Evolutionary conservation across 495 filamentous ascomycete genomes (phyloP), one percentile per base, ranked within the genome.

Genomic region (Schizothecium vesticola): DNA sequence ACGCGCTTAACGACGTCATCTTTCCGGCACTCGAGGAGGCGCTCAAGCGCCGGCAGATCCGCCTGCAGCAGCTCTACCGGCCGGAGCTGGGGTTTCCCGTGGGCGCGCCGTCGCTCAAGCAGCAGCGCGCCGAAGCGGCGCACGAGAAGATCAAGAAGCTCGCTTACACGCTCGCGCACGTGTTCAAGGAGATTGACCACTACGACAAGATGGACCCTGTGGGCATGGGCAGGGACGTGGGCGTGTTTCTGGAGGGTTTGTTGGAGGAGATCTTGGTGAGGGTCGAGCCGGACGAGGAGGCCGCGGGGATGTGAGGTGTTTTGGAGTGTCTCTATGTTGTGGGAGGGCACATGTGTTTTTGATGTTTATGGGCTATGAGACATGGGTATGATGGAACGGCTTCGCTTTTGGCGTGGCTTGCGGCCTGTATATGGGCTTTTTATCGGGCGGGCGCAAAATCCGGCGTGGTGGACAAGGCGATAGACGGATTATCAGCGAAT

Each of bases 261-360:
- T 81, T 99, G 31, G 95, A 99, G 81, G 95, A 98, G 82, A 87
- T 98, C 19, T 83, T 99, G n/a, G 92, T 97, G 8, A 81, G 95
- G 36, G 90, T 98, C 33, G 94, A 97, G 77, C 90, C 92, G 9
- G 91, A 93, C 75, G 91, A 92, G 71, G 89, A 88, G 56, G 85
- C 83, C 23, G 73, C 55, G 59, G 60, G 64, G 26, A 59, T 36
- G 56, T 26, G 28, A 16, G 60, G 57, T 56, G 13, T 19, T 19
- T 43, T 16, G 33, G 29, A n/a, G 2, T 13, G 25, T n/a, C 25
- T 26, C 5, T 61, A 31, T 56, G 2, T 55, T 55, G 26, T 65
- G 56, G 16, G 36, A 19, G 36, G 43, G 19, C 16, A 9, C 19
- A n/a, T 51, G 43, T 51, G 43, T 51, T 51, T 28, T 51, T 51